Conservation (phyloP, 768 basidiomycete species). For the Lactifluus pinguis region DNA sequence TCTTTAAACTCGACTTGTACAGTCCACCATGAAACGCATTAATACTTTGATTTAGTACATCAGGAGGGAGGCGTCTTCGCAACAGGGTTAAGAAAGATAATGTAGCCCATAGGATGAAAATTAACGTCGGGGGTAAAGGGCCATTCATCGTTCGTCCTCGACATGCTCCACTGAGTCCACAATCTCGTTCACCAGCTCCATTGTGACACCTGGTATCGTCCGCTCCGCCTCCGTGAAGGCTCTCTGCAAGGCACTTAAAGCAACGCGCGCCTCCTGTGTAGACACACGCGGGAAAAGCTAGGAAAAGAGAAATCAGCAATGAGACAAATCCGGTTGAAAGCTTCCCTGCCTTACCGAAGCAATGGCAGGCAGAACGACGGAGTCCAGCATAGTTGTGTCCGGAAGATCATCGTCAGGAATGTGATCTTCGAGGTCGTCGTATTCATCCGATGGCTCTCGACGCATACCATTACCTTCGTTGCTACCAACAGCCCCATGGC, state of each 20-base stretch:
- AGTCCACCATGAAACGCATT: constrained; percentile 11
- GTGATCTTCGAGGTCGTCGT: constrained; percentile 51
- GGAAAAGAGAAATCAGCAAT: constrained; percentile 8
- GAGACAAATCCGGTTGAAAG: not conserved
- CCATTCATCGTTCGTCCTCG: constrained; percentile 54
- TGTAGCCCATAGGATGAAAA: constrained; percentile 5
- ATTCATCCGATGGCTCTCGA: constrained; percentile 52
- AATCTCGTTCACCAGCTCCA: constrained; percentile 90
- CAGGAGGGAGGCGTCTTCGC: not conserved
- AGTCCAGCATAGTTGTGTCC: constrained; percentile 90
- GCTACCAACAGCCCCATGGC: constrained; percentile 31
- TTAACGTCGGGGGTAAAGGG: not conserved
- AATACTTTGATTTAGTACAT: constrained; percentile 13
- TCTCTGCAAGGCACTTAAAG: constrained; percentile 76
- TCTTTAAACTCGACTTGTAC: constrained; percentile 8
- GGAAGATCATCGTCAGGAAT: constrained; percentile 45
- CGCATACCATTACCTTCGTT: constrained; percentile 26
- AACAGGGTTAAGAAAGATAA: constrained; percentile 12
- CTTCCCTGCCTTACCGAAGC: constrained; percentile 62
- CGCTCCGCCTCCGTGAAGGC: constrained; percentile 94
- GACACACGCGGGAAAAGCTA: constrained; percentile 90
- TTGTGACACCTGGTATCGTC: constrained; percentile 88
- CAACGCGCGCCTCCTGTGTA: constrained; percentile 83
- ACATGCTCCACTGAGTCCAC: constrained; percentile 89
- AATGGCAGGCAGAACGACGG: constrained; percentile 92